Evolutionary conservation across 768 basidiomycete species (phyloP).

Genomic region (Mycena venus): DNA sequence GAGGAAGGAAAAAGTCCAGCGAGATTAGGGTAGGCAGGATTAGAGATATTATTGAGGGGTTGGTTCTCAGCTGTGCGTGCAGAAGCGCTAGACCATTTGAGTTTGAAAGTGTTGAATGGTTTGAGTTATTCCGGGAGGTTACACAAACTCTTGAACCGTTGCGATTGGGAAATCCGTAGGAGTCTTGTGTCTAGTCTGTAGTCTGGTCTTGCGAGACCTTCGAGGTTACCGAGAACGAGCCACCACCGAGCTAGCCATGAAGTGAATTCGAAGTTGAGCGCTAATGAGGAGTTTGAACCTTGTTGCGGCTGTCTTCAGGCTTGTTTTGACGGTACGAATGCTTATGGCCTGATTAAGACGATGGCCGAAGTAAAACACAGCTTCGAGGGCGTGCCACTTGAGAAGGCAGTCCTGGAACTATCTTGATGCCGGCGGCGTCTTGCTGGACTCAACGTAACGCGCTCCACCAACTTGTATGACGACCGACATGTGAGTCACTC

Average conservation of each 20-base stretch:
- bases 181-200: not conserved
- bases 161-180: too few species aligned
- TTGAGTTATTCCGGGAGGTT: too few species aligned
- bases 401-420: too few species aligned
- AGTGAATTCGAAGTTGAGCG: not conserved
- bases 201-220: not conserved
- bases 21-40: not conserved
- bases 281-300: not conserved
- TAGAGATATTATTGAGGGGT: not conserved
- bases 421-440: too few species aligned
- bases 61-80: not conserved
- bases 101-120: not conserved
- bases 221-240: not conserved
- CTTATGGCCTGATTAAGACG: too few species aligned
- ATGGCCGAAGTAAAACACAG: too few species aligned
- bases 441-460: too few species aligned
- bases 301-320: not conserved
- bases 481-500: too few species aligned
- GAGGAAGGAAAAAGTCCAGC: not conserved
- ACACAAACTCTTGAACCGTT: too few species aligned
- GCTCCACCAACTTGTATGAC: too few species aligned
- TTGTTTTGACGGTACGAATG: not conserved
- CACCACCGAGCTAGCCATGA: not conserved
- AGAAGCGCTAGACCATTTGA: not conserved
- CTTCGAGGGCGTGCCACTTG: too few species aligned